These are phyloP conservation scores for Penicillium sp. DNA, from an alignment of 2,329 filamentous ascomycete species.

Conservation along the genomic window DNA sequence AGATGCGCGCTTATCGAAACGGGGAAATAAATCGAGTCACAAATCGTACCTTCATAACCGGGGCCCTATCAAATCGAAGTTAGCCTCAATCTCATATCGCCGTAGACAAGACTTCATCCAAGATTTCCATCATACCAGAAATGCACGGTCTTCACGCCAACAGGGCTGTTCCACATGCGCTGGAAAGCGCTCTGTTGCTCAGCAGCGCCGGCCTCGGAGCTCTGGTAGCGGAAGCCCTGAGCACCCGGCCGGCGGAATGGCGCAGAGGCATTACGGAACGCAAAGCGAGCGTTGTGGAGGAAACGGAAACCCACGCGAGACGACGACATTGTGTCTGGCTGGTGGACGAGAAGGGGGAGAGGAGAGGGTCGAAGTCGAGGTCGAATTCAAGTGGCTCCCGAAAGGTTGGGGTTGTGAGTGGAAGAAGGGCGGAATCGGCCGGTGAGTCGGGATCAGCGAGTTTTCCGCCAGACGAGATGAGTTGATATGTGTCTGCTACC, in stretches of 20 bases:
- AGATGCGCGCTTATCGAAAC: constrained; percentile 8
- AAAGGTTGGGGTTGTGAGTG: constrained; percentile 21
- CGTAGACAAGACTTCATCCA: neutral
- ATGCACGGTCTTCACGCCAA: constrained; percentile 91
- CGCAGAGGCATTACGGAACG: constrained; percentile 58
- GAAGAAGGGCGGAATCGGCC: constrained; percentile 27
- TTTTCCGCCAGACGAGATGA: constrained; percentile 23
- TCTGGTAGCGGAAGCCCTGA: constrained; percentile 69
- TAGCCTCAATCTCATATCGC: constrained; percentile 4
- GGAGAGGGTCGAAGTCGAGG: constrained; percentile 1
- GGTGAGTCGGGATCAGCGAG: constrained; percentile 26
- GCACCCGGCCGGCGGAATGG: constrained; percentile 57
- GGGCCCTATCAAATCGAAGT: constrained; percentile 64
- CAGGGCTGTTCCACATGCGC: constrained; percentile 80
- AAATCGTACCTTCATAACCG: constrained; percentile 77
- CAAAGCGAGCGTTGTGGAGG: constrained; percentile 54
- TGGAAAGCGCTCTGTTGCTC: constrained; percentile 62
- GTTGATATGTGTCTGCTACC: constrained; percentile 12
- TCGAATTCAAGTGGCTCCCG: neutral
- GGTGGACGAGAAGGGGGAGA: constrained; percentile 23
- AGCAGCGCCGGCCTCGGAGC: constrained; percentile 59
- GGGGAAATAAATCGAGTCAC: constrained; percentile 12
- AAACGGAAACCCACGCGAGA: constrained; percentile 63
- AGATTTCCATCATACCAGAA: constrained; percentile 72
- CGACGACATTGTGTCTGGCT: constrained; percentile 45